Base-by-base conservation (phyloP, 495 filamentous ascomycete genomes). In the Immersiella caudata region DNA sequence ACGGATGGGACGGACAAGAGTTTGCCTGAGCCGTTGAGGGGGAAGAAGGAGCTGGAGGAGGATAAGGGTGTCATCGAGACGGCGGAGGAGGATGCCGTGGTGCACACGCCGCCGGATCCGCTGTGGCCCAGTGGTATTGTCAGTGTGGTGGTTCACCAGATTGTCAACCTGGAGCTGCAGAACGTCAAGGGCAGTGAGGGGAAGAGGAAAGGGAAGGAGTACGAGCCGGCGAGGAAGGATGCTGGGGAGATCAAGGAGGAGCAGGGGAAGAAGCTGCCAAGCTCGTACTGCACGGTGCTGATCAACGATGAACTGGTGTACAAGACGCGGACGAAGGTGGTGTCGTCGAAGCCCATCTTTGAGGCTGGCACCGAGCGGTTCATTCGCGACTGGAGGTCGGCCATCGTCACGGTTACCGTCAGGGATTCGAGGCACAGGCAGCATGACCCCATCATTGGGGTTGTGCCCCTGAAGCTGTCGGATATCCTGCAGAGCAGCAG, bases 311-410 rank as follows among this genome's bases (percentile, higher is more conserved):
- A 96, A 77, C 77, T 97, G 73, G 92, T 94, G 59, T 98, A 97
- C 80, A 91, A 93, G 68, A 98, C 94, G 33, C 88, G 94, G 70
- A 83, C 90, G 22, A 97, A 98, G 79, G 93, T 92, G 26, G 89
- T 96, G 14, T 96, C 91, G 68, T 94, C 91, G 55, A 93, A 94
- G 77, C 94, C 94, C 11, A 97, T 97, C 68, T 98, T 96, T 82
- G 96, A 97, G 70, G 94, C 94, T 16, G 94, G 94, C 40, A 97
- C 93, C 6, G 94, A 98, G 74, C 86, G 91, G 2, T 98, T 98
- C 71, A 84, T 97, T n/a, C 88, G 94, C 14, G 94, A 98, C 75
- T 98, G 94, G 94, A 84, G 93, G 56, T 93, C 90, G 36, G 85
- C 87, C 35, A 89, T 97, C 58, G 86, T 97, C 40, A 97, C 93